phyloP scores from a whole-genome alignment of 768 basidiomycete species.

The Suillus discolor region DNA sequence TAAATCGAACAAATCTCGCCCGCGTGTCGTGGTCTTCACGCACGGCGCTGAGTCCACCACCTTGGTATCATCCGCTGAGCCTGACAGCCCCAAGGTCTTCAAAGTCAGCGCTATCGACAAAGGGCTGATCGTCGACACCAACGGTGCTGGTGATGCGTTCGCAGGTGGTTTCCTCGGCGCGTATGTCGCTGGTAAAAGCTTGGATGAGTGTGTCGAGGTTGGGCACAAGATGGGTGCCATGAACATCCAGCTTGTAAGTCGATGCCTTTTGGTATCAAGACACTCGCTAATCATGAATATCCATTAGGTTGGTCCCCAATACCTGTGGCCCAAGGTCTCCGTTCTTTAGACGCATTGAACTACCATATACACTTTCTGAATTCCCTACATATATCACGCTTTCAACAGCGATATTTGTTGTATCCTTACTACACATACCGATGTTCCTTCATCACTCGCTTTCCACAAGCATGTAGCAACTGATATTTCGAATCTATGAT shows the following conservation, averaged over 20 bases:
- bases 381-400: conserved; percentile 29
- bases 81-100: conserved; percentile 57
- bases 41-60: conserved; percentile 83
- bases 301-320: conserved; percentile 55
- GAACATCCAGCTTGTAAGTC: conserved; percentile 76
- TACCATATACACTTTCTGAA: background rate
- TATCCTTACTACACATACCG: conserved; percentile 23
- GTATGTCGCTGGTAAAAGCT: conserved; percentile 70
- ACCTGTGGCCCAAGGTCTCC: conserved; percentile 57
- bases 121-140: conserved; percentile 89
- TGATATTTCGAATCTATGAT: conserved; percentile 8
- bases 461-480: conserved; percentile 39
- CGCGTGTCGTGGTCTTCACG: conserved; percentile 88
- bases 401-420: conserved; percentile 39
- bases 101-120: conserved; percentile 58
- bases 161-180: conserved; percentile 96
- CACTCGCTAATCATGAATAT: background rate
- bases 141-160: conserved; percentile 97
- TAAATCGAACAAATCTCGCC: conserved; percentile 75
- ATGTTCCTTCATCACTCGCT: conserved; percentile 29
- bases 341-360: conserved; percentile 33
- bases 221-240: conserved; percentile 88
- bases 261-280: background rate
- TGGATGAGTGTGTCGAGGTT: conserved; percentile 77
- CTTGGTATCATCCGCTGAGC: conserved; percentile 62